Conservation (phyloP, 108 stramenopile species). For the Asterionellopsis glacialis region DNA sequence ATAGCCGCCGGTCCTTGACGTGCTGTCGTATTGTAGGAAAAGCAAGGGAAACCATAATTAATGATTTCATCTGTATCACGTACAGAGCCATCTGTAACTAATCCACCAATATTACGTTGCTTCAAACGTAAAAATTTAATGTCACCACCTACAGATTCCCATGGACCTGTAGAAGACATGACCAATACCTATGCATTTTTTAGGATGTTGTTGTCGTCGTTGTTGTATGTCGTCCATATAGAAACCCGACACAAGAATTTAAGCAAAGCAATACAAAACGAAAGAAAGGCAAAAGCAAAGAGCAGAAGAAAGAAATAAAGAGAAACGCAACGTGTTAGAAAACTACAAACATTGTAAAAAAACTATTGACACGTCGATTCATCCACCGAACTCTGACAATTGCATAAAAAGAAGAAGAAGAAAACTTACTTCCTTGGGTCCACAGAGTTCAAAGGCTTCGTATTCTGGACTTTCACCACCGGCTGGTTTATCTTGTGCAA, state of each 20-base stretch:
- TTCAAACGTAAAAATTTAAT: constrained; percentile 87
- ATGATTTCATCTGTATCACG: constrained; percentile 90
- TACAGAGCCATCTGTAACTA: constrained; percentile 88
- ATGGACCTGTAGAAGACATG: constrained; percentile 77
- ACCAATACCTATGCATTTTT: constrained; percentile 64
- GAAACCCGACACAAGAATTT: background rate
- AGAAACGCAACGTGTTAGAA: too few relatives aligned
- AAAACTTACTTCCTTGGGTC: constrained; percentile 76
- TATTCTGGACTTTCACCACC: constrained; percentile 85
- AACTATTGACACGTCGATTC: too few relatives aligned
- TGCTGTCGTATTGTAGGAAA: constrained; percentile 48
- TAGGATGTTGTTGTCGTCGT: too few relatives aligned
- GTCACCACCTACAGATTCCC: constrained; percentile 85
- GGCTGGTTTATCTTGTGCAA: constrained; percentile 80
- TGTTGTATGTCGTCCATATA: too few relatives aligned
- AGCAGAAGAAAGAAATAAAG: background rate
- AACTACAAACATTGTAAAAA: too few relatives aligned
- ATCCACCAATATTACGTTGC: constrained; percentile 74
- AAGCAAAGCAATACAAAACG: background rate
- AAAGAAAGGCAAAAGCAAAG: background rate
- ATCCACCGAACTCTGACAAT: too few relatives aligned
- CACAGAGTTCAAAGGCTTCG: constrained; percentile 88
- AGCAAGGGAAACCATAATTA: constrained; percentile 86
- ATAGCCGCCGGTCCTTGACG: constrained; percentile 74
- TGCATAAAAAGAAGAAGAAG: background rate